Percentiles rank a stretch among this genome's conserved stretches.
phyloP scores from a whole-genome alignment of 2,329 filamentous ascomycete genomes.

The Lachnellula cervina region DNA sequence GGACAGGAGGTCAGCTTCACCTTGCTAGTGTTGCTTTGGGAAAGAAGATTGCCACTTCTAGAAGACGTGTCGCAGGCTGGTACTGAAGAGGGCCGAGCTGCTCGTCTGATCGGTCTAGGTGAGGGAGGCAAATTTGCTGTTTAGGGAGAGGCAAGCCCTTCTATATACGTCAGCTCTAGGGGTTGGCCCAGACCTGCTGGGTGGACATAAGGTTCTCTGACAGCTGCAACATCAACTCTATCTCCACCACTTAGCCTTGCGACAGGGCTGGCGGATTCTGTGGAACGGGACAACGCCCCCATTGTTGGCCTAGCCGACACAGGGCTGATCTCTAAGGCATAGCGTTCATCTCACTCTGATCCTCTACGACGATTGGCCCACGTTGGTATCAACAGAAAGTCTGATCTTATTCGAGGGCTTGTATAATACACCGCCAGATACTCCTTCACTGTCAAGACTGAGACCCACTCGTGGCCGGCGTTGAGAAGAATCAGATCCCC shows the following conservation, averaged over 20 bases:
- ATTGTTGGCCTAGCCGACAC: slow-evolving; percentile 12
- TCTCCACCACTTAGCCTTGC: slow-evolving; percentile 22
- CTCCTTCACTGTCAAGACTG: slow-evolving; percentile 4
- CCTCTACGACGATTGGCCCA: slow-evolving; percentile 15
- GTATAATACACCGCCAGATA: slow-evolving; percentile 4
- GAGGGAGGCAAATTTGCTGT: slow-evolving; percentile 9
- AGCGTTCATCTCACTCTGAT: slow-evolving; percentile 6
- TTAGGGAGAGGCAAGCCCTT: slow-evolving; percentile 11
- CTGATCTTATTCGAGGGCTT: background rate
- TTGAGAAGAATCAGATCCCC: slow-evolving; percentile 7
- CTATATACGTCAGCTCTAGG: slow-evolving; percentile 22
- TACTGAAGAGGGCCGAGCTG: background rate
- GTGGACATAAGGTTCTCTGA: slow-evolving; percentile 23
- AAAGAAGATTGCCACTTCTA: background rate
- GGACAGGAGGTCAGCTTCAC: slow-evolving; percentile 4
- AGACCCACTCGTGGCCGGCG: slow-evolving; percentile 16
- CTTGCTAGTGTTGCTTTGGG: slow-evolving; percentile 2
- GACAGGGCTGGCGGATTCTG: slow-evolving; percentile 5
- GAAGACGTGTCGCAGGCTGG: background rate
- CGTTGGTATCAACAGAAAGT: slow-evolving; percentile 9
- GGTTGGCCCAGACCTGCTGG: slow-evolving; percentile 14
- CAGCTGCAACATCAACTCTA: slow-evolving; percentile 24
- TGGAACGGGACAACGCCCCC: slow-evolving; percentile 15
- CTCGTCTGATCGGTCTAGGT: background rate
- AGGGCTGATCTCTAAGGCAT: slow-evolving; percentile 10